A percentile compares a stretch with the other conserved stretches of the same genome.
These are phyloP conservation scores for Rutstroemia sp. DNA, from an alignment of 2,329 filamentous ascomycete genomes.

Conservation along the genomic window DNA sequence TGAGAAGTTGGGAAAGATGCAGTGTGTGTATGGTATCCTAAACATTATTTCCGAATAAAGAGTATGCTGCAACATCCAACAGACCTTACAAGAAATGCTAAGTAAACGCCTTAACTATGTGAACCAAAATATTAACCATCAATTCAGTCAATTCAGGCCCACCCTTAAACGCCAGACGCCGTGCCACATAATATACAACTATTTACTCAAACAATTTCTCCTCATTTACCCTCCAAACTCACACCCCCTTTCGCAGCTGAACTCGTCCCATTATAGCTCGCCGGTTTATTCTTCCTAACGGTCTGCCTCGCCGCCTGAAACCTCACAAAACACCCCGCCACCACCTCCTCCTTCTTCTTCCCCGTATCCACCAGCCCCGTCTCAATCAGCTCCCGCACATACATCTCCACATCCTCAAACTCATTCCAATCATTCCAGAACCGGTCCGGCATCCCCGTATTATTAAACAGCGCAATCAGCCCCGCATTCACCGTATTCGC, in stretches of 20 bases:
- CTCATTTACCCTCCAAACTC: not conserved
- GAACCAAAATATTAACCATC: not conserved
- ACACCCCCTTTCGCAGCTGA: not conserved
- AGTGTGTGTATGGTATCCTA: not conserved
- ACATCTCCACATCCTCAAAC: slow-evolving; percentile 16
- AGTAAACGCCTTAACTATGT: not conserved
- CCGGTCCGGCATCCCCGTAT: slow-evolving; percentile 16
- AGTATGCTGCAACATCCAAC: not conserved
- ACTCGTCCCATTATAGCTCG: slow-evolving; percentile 6
- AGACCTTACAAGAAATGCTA: not conserved
- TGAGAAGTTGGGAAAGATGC: not conserved
- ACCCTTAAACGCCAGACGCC: not conserved
- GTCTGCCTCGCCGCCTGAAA: slow-evolving; percentile 11
- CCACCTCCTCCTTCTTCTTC: slow-evolving; percentile 6
- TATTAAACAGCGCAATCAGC: slow-evolving; percentile 17
- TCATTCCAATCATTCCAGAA: slow-evolving; percentile 19
- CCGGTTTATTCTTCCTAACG: slow-evolving; percentile 9
- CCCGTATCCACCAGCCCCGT: slow-evolving; percentile 10
- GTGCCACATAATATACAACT: not conserved
- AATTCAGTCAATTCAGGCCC: not conserved
- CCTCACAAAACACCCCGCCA: slow-evolving; percentile 12
- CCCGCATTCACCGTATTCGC: slow-evolving; percentile 19
- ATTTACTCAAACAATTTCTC: not conserved
- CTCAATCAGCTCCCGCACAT: slow-evolving; percentile 12
- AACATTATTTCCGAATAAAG: not conserved